Conservation (phyloP, 345 rosid genomes). For the Pistacia vera region DNA sequence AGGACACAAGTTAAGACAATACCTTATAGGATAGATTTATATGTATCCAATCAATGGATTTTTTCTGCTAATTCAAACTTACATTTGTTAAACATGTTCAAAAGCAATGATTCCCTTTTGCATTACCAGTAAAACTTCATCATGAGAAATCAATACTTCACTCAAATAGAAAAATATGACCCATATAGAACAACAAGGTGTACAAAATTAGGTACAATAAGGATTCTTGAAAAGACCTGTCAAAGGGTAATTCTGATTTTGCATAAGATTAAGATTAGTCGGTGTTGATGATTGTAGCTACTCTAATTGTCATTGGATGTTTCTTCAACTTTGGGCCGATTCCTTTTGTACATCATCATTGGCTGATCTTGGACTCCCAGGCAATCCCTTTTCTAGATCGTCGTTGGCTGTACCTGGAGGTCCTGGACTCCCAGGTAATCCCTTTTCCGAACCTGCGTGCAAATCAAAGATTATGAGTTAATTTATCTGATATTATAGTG, state of each 20-base stretch:
- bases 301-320: neutral
- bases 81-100: too few relatives aligned
- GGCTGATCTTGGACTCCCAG: neutral
- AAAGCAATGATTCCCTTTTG: too few relatives aligned
- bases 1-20: too few relatives aligned
- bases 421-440: neutral
- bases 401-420: neutral
- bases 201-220: neutral
- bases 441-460: neutral
- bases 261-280: neutral
- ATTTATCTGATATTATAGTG: neutral
- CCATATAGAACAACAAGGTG: neutral
- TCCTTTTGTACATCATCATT: too few relatives aligned
- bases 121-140: too few relatives aligned
- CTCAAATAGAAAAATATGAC: neutral
- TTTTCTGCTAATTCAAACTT: too few relatives aligned
- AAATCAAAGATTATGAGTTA: neutral
- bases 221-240: neutral
- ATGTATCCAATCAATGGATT: too few relatives aligned
- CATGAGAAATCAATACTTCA: neutral
- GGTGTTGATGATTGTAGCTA: neutral
- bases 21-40: too few relatives aligned
- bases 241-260: neutral
- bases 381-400: neutral
- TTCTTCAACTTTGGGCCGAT: neutral